Conservation (phyloP, 1,284 basidiomycete genomes). For the Apiotrichum siamense region DNA sequence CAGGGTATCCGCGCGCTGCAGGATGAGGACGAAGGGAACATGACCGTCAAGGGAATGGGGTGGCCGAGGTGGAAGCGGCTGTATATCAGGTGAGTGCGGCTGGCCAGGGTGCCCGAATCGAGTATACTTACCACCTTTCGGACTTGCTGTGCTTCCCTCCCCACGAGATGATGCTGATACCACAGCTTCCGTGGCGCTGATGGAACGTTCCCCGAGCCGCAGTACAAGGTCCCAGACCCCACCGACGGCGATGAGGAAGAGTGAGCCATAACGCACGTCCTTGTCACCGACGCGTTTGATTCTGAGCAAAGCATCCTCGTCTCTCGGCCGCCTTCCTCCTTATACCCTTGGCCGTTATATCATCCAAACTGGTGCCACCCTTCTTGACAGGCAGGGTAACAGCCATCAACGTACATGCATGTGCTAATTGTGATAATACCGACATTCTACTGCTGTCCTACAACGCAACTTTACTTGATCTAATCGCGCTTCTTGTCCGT, state of each 20-base stretch:
- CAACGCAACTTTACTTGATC: neutral
- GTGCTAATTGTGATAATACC: neutral
- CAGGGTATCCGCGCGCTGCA: constrained; percentile 11
- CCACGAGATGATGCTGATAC: too few relatives aligned
- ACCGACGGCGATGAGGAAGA: constrained; percentile 18
- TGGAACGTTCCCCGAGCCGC: constrained; percentile 28
- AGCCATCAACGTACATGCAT: constrained; percentile 7
- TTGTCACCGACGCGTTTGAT: too few relatives aligned
- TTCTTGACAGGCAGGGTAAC: neutral
- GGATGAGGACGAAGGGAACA: neutral
- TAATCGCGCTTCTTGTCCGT: constrained; percentile 16
- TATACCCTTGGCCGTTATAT: too few relatives aligned
- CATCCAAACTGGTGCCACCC: too few relatives aligned
- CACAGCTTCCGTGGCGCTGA: constrained; percentile 27
- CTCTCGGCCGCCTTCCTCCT: too few relatives aligned
- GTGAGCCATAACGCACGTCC: neutral
- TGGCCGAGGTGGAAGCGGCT: constrained; percentile 40
- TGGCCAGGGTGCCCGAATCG: too few relatives aligned
- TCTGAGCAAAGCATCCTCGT: too few relatives aligned
- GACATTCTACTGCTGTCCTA: too few relatives aligned
- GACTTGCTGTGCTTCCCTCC: too few relatives aligned
- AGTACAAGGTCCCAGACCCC: constrained; percentile 18
- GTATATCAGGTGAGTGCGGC: constrained; percentile 37
- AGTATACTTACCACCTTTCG: too few relatives aligned
- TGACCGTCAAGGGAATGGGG: constrained; percentile 19